These are phyloP conservation scores for Capsicum baccatum DNA, from an alignment of 257 asterid species.

Conservation along the genomic window DNA sequence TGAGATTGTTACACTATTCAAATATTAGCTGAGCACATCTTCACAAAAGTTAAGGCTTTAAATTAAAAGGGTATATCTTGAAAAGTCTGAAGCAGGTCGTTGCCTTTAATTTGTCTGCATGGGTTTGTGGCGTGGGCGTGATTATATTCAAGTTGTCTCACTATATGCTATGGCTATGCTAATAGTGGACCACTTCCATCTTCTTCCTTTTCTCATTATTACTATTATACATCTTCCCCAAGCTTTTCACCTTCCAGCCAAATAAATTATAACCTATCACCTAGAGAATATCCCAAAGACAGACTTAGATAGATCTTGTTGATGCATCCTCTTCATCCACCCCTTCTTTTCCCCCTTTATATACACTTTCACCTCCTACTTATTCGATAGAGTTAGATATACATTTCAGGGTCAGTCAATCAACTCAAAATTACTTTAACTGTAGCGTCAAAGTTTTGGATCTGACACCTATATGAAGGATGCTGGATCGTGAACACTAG, in stretches of 20 bases:
- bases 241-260: background rate
- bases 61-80: constrained; percentile 35
- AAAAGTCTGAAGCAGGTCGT: constrained; percentile 31
- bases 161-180: constrained; percentile 25
- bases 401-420: background rate
- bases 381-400: background rate
- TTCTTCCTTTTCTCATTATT: background rate
- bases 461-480: background rate
- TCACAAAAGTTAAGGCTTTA: constrained; percentile 37
- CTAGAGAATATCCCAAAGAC: constrained; percentile 16
- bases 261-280: background rate
- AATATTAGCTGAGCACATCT: background rate
- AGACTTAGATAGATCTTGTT: constrained; percentile 1
- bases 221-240: background rate
- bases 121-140: constrained; percentile 57
- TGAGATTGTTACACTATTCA: background rate
- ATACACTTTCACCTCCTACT: background rate
- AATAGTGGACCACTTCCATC: constrained; percentile 58
- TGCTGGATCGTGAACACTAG: constrained; percentile 30
- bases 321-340: background rate
- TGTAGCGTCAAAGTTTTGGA: background rate
- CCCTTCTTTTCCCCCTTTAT: background rate
- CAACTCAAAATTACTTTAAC: background rate
- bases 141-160: constrained; percentile 64
- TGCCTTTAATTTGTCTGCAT: constrained; percentile 42